Conservation (phyloP, 495 filamentous ascomycete genomes). For the Mycothermus thermophilus region DNA sequence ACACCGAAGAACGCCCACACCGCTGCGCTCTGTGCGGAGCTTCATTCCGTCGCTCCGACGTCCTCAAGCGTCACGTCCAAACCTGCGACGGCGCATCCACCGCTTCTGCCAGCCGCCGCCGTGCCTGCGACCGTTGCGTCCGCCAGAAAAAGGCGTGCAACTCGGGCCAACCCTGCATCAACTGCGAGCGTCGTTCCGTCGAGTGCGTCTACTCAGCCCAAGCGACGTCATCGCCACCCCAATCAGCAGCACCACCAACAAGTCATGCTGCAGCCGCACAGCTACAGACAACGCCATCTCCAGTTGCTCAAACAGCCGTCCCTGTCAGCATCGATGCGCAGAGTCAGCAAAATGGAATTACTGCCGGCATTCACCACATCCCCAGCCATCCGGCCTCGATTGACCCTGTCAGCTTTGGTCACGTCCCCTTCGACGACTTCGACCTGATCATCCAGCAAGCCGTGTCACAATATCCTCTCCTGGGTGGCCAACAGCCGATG, state of each 20-base stretch:
- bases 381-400: background rate
- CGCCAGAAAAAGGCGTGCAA: slow-evolving; percentile 23
- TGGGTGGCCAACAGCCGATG: slow-evolving; percentile 3
- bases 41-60: slow-evolving; percentile 20
- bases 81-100: slow-evolving; percentile 15
- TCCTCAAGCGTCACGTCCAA: slow-evolving; percentile 21
- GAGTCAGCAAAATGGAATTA: too few species aligned
- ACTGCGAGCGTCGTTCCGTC: slow-evolving; percentile 14
- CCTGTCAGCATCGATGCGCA: too few species aligned
- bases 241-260: background rate
- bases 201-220: slow-evolving; percentile 14
- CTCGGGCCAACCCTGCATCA: slow-evolving; percentile 17
- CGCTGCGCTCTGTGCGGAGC: slow-evolving; percentile 18
- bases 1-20: slow-evolving; percentile 17
- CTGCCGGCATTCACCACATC: too few species aligned
- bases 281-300: too few species aligned
- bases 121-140: slow-evolving; percentile 20
- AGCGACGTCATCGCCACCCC: background rate
- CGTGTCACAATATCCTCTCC: slow-evolving; percentile 9
- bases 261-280: too few species aligned
- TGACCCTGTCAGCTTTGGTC: slow-evolving; percentile 3
- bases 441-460: slow-evolving; percentile 13
- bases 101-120: slow-evolving; percentile 11
- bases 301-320: background rate
- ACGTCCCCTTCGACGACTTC: slow-evolving; percentile 9